Base-by-base conservation (phyloP, 345 rosid species). In the Lenwebbia sp. region DNA sequence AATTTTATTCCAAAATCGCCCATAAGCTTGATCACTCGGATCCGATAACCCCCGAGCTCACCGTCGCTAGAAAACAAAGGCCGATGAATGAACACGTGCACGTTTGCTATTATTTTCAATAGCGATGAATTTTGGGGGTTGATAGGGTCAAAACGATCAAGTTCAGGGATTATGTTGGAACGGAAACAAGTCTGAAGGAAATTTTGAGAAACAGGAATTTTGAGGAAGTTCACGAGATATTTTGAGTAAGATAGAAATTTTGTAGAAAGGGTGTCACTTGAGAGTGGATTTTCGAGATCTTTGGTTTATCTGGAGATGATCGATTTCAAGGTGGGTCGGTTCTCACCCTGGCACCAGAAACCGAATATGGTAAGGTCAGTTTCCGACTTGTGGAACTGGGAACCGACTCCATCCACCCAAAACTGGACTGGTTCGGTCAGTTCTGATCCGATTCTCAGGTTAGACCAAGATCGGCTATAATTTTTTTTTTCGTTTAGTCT, bases 381-480 rank as follows among this genome's bases (percentile, higher is more conserved):
- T 62, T 17, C 0, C 3, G 10, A 11, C 11, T 62, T 11, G 8
- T 62, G 19, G 1, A 62, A 28, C 14, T 0, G 22, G 30, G 22
- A 62, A 9, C 15, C 2, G 1, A 60, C 19, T 0, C 30, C 14
- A 10, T 62, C 22, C 1, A 62, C 0, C 2, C 0, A 28, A 2
- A 14, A 17, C 1, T 9, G 7, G 10, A 62, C 0, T 14, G 0
- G 10, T 28, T 1, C 2, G 3, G 0, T 0, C 1, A 28, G 54
- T 52, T 4, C 6, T 1, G 6, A 13, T 60, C 2, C 2, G 13
- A 0, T 2, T 58, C 5, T 10, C 0, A 12, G 2, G 9, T 13
- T 60, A 0, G 7, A 28, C 4, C 0, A 2, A 0, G 3, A n/a
- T 0, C 0, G 2, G 3, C 3, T 14, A 2, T 28, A 60, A 6